Base-by-base conservation (phyloP, 2,329 filamentous ascomycete species). In the Calonectria leucothoes region DNA sequence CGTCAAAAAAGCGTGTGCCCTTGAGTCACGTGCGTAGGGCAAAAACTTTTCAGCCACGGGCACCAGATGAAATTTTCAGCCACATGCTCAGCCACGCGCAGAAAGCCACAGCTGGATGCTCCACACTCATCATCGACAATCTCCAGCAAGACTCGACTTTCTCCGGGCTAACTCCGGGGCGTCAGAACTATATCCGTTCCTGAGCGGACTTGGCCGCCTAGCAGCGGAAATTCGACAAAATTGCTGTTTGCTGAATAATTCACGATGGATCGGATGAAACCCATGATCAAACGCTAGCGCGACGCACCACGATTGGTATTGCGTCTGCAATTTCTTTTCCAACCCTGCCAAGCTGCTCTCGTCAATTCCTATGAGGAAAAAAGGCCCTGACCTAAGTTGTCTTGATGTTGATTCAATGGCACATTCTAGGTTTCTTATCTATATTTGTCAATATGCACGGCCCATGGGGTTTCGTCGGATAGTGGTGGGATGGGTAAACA, bases 1-100 rank as follows among this genome's bases (percentile, higher is more conserved):
- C 78, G 78, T 80, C 75, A 74, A 77, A 80, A 81, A 82, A 80
- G 42, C 75, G 80, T 83, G 81, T 82, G 83, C 83, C 83, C 84
- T 84, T 70, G 31, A 31, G 72, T 85, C 84, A 85, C 83, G 84
- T 85, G 84, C 27, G 25, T 84, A 83, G 83, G 83, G 78, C 70
- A 76, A 55, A 31, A 51, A 51, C 69, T 42, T 25, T 29, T 48
- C 67, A 67, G 52, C 67, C 52, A 66, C 31, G 33, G 42, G 33
- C 51, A 35, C 27, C 39, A 52, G 4, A 1, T 45, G 15, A 63
- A 63, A 45, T 7, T 27, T 15, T 10, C 51, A 31, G 51, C 27
- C 27, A 29, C 51, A 33, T 3, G n/a, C 49, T 10, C 4, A 42
- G 37, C 57, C 55, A 27, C 12, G 2, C 49, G 52, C 66, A 66